Conservation (phyloP, 1,284 basidiomycete species). For the Leccinum fallax region DNA sequence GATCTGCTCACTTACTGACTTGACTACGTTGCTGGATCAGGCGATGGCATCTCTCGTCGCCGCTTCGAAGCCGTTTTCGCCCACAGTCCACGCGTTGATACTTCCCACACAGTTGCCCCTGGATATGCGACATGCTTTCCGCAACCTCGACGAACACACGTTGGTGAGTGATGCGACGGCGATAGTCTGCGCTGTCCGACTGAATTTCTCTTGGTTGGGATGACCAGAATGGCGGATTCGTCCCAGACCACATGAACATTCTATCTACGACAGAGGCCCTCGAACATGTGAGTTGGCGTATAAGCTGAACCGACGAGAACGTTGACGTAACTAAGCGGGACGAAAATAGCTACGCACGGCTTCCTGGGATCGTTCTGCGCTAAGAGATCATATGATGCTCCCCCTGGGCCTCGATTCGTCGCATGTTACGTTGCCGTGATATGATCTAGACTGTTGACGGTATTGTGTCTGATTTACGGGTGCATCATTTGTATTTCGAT, state of each 20-base stretch:
- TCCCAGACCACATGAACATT: conserved; percentile 79
- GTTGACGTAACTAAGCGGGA: conserved; percentile 7
- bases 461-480: background rate
- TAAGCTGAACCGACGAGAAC: background rate
- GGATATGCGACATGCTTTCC: conserved; percentile 66
- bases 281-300: conserved; percentile 50
- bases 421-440: conserved; percentile 26
- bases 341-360: conserved; percentile 20
- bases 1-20: background rate
- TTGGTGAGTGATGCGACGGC: conserved; percentile 46
- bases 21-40: conserved; percentile 38
- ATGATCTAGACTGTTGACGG: background rate
- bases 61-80: conserved; percentile 59
- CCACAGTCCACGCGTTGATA: conserved; percentile 70
- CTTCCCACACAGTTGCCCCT: conserved; percentile 71
- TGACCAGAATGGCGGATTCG: conserved; percentile 57
- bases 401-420: conserved; percentile 52
- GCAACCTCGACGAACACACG: conserved; percentile 61
- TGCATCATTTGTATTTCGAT: background rate
- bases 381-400: conserved; percentile 53
- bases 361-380: conserved; percentile 31
- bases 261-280: conserved; percentile 57
- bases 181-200: background rate
- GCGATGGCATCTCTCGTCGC: conserved; percentile 53
- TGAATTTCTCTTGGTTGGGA: background rate